phyloP scores from a whole-genome alignment of 179 eudicot genomes.

The Silene noctiflora region DNA sequence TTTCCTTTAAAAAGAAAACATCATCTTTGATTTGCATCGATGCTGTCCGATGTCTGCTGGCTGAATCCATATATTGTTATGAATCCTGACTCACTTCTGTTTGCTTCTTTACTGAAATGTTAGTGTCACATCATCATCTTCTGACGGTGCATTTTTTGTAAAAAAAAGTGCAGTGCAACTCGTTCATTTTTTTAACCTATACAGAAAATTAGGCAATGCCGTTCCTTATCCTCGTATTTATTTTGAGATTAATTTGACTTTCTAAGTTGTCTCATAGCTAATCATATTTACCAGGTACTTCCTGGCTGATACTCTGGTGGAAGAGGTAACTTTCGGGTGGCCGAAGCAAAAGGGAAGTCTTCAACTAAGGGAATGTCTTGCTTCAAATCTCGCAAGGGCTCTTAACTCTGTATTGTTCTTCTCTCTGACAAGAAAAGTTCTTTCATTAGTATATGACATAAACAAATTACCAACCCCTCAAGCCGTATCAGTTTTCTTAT shows the following conservation, averaged over 20 bases:
- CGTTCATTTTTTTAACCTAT: not conserved
- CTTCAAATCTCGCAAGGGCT: slow-evolving; percentile 75
- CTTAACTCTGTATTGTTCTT: slow-evolving; percentile 56
- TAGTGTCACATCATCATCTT: not conserved
- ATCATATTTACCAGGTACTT: slow-evolving; percentile 54
- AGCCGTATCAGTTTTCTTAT: not conserved
- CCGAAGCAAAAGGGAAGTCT: slow-evolving; percentile 66
- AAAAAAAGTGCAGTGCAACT: not conserved
- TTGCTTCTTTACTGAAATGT: not conserved
- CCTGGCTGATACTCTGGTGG: slow-evolving; percentile 73
- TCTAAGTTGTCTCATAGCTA: slow-evolving; percentile 14
- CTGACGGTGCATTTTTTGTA: not conserved
- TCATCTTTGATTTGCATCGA: not conserved
- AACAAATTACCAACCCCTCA: not conserved
- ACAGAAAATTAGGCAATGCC: not conserved
- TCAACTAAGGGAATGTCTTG: slow-evolving; percentile 61
- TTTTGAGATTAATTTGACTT: not conserved
- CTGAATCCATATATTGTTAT: not conserved
- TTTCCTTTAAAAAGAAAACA: not conserved
- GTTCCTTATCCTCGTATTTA: not conserved
- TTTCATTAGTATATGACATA: not conserved
- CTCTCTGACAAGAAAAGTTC: not conserved
- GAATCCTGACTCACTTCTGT: not conserved
- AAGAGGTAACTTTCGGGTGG: slow-evolving; percentile 92
- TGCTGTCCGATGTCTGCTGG: not conserved